Evolutionary conservation across 345 rosid genomes (phyloP), one percentile per base, ranked within the genome.

Genomic region (Salix caprea): DNA sequence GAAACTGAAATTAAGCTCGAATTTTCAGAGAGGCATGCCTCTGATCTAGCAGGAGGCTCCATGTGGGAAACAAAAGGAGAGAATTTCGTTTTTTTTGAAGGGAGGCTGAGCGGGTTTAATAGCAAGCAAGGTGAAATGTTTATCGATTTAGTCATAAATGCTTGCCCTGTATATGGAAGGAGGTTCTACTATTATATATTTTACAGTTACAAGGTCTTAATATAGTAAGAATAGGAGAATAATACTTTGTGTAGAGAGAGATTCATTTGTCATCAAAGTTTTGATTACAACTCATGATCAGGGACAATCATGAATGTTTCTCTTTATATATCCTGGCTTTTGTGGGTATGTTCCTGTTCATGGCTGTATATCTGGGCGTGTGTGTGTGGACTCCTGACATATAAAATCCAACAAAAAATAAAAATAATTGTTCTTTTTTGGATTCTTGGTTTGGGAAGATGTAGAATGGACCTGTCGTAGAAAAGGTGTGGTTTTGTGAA

Each of bases 41-140:
- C 85, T 61, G 86, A 73, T 75, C 71, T 83, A n/a, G 64, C 28
- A 58, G 78, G 84, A 76, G 86, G 82, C 77, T 84, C 86, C 90
- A 87, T 85, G 36, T 24, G 34, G 32, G 16, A 65, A 26, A 13
- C 3, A 28, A 21, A 36, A 26, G 24, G 64, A 40, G 71, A 44
- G 62, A 62, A 64, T 46, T 34, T 48, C 44, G 37, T 42, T 6
- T 32, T 32, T 70, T 10, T 60, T 34, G 61, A 65, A 62, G 32
- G 69, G 34, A 56, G 58, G n/a, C 61, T 65, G 39, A 34, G 56
- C 67, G 75, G 76, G 77, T 85, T 85, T 78, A 74, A 79, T 69
- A 73, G 61, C 48, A 74, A 72, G 79, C 61, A 54, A 81, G 79
- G 70, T 80, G 76, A 72, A 82, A 70, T 78, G 71, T 65, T 52